phyloP scores from a whole-genome alignment of 2,329 filamentous ascomycete genomes.

The Pseudogymnoascus sp. region DNA sequence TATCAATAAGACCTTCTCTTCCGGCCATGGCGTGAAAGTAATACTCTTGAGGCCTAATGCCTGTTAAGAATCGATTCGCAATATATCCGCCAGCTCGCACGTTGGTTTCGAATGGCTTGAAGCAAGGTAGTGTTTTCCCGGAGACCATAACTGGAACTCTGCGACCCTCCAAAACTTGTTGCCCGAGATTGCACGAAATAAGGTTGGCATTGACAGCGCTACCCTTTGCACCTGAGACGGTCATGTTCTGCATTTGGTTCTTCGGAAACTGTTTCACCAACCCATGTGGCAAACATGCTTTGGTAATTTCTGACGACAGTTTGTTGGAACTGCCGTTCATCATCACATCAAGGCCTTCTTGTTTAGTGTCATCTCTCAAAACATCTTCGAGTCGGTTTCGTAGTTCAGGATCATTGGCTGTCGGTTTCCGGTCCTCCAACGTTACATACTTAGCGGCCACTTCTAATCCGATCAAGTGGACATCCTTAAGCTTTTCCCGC shows the following conservation, averaged over 20 bases:
- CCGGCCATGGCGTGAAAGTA: constrained; percentile 99
- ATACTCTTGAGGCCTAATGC: constrained; percentile 93
- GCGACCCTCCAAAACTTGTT: constrained; percentile 90
- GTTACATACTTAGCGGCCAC: constrained; percentile 86
- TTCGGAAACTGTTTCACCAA: constrained; percentile 88
- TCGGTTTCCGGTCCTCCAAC: constrained; percentile 54
- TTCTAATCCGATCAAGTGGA: constrained; percentile 62
- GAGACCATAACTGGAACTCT: constrained; percentile 96
- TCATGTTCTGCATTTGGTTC: constrained; percentile 99
- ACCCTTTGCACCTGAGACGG: constrained; percentile 90
- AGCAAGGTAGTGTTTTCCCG: constrained; percentile 91
- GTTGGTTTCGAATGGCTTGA: constrained; percentile 83
- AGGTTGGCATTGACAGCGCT: constrained; percentile 88
- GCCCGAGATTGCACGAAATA: constrained; percentile 94
- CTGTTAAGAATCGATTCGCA: constrained; percentile 92
- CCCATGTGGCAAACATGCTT: constrained; percentile 68
- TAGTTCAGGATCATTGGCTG: constrained; percentile 62
- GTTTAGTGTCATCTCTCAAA: constrained; percentile 82
- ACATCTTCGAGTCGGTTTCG: constrained; percentile 78
- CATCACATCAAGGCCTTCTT: constrained; percentile 79
- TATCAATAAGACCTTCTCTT: constrained; percentile 96
- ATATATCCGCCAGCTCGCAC: constrained; percentile 89
- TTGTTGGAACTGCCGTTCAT: constrained; percentile 62
- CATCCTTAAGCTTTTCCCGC: constrained; percentile 57
- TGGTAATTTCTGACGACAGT: constrained; percentile 72